Conservation (phyloP, 345 rosid genomes). For the Erodium maritimum region DNA sequence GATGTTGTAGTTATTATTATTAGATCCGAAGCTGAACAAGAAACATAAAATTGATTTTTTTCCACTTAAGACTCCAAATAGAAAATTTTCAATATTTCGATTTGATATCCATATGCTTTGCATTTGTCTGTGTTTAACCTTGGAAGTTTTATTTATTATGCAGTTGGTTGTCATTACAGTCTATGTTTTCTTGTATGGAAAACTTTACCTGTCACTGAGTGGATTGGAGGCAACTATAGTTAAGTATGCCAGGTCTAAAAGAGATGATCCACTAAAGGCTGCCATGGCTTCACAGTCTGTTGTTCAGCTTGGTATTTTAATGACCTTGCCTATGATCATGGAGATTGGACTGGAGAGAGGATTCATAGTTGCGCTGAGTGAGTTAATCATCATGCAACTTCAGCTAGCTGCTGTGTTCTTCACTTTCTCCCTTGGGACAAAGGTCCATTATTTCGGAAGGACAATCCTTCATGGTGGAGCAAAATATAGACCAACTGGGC, state of each 20-base stretch:
- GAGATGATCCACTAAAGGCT: constrained; percentile 62
- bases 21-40: neutral
- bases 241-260: constrained; percentile 50
- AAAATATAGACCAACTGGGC: constrained; percentile 95
- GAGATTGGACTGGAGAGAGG: constrained; percentile 98
- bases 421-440: constrained; percentile 94
- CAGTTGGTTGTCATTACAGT: constrained; percentile 72
- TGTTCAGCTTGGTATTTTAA: constrained; percentile 80
- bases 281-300: constrained; percentile 92
- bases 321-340: constrained; percentile 91
- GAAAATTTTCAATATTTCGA: neutral
- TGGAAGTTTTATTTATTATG: constrained; percentile 8
- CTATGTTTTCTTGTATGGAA: constrained; percentile 75
- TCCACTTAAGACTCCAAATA: neutral
- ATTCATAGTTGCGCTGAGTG: constrained; percentile 72
- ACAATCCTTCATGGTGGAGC: constrained; percentile 96
- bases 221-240: constrained; percentile 78
- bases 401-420: constrained; percentile 89
- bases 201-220: constrained; percentile 76
- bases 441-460: constrained; percentile 82
- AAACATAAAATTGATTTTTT: neutral
- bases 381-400: constrained; percentile 87
- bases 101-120: neutral
- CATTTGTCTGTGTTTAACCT: neutral
- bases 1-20: too few species aligned